phyloP scores from a whole-genome alignment of 176 grass and related monocot genomes.

The Melocanna baccifera region DNA sequence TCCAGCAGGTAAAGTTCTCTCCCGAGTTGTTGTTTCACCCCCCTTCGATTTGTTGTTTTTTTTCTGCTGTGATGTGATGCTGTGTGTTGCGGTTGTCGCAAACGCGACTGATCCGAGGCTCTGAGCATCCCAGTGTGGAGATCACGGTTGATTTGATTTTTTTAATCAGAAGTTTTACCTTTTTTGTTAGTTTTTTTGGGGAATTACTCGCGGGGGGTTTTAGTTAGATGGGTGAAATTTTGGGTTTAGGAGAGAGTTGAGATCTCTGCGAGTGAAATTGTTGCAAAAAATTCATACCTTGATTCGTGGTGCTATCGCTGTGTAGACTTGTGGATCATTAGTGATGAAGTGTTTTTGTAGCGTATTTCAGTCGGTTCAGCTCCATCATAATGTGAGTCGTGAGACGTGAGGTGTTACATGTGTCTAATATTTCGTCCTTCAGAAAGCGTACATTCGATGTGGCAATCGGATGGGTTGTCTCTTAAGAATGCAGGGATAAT shows the following conservation, averaged over 20 bases:
- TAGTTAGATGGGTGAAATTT: not conserved
- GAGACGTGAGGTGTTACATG: not conserved
- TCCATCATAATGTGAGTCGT: not conserved
- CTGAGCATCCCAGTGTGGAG: not conserved
- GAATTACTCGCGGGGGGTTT: not conserved
- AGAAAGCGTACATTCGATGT: not conserved
- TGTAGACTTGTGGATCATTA: not conserved
- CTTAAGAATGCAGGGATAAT: not conserved
- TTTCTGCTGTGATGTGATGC: not conserved
- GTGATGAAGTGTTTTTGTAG: not conserved
- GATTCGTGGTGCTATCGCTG: not conserved
- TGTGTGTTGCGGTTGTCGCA: not conserved
- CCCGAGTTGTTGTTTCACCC: not conserved
- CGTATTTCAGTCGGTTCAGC: not conserved
- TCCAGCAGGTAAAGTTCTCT: constrained; percentile 51
- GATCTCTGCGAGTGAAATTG: not conserved
- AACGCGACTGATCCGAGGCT: not conserved
- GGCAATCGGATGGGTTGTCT: not conserved
- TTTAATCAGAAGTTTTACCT: not conserved
- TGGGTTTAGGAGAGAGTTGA: not conserved
- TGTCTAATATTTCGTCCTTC: not conserved
- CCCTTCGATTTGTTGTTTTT: not conserved
- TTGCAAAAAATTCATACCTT: not conserved
- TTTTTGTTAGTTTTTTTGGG: not conserved
- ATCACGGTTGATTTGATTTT: not conserved